phyloP scores from a whole-genome alignment of 2,329 filamentous ascomycete species.

The Endoconidiophora laricicola region DNA sequence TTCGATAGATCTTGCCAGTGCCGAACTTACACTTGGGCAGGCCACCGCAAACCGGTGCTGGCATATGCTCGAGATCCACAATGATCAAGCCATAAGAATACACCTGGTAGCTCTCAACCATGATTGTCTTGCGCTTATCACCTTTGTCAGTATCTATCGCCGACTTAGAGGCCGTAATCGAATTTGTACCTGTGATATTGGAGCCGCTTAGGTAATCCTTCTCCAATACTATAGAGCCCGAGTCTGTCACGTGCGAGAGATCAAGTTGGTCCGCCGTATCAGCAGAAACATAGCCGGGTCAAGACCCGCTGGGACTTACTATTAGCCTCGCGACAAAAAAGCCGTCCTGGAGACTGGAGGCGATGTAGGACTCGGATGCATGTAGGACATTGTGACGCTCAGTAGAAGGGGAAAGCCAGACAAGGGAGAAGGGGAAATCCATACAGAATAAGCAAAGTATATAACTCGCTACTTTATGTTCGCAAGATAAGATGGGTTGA shows the following conservation, averaged over 20 bases:
- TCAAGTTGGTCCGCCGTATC: conserved; percentile 29
- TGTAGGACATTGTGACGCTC: neutral
- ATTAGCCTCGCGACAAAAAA: conserved; percentile 3
- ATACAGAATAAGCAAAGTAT: neutral
- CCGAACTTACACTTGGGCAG: conserved; percentile 51
- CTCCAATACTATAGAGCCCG: conserved; percentile 40
- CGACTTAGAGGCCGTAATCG: neutral
- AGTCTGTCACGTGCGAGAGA: conserved; percentile 33
- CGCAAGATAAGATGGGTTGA: neutral
- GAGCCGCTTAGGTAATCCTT: conserved; percentile 48
- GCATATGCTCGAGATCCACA: conserved; percentile 58
- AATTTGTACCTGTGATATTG: neutral
- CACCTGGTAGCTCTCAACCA: conserved; percentile 45
- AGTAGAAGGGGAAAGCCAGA: neutral
- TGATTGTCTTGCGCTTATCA: conserved; percentile 31
- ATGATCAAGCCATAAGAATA: conserved; percentile 55
- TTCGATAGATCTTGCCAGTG: conserved; percentile 7
- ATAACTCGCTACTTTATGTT: neutral
- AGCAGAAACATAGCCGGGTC: conserved; percentile 24
- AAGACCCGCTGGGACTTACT: neutral
- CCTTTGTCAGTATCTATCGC: neutral
- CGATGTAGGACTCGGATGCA: conserved; percentile 6
- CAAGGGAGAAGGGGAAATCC: neutral
- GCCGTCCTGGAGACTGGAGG: conserved; percentile 3
- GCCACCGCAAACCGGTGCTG: conserved; percentile 49